phyloP scores from a whole-genome alignment of 768 basidiomycete genomes.

The Lactarius sanguifluus region DNA sequence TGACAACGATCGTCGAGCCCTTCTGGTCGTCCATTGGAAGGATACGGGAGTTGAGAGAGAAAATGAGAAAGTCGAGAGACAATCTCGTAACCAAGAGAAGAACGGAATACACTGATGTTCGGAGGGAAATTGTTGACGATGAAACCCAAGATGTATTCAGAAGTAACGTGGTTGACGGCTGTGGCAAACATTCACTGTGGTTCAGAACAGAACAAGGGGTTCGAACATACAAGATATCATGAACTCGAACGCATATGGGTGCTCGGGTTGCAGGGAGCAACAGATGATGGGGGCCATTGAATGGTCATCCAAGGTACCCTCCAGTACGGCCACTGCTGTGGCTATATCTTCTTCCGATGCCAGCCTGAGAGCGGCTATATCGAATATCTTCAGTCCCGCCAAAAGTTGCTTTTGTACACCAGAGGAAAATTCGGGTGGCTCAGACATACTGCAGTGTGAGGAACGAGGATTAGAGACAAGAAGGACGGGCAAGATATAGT shows the following conservation, averaged over 20 bases:
- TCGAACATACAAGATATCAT: slow-evolving; percentile 10
- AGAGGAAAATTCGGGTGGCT: not conserved
- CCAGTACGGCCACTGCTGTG: slow-evolving; percentile 12
- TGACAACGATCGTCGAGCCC: not conserved
- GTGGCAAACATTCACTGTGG: not conserved
- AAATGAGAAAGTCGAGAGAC: slow-evolving; percentile 11
- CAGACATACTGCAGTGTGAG: too few species aligned
- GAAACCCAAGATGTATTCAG: not conserved
- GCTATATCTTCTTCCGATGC: slow-evolving; percentile 6
- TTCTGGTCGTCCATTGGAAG: not conserved
- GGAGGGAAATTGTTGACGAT: not conserved
- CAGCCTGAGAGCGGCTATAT: slow-evolving; percentile 1
- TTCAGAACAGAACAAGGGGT: not conserved
- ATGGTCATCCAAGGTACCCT: slow-evolving; percentile 11
- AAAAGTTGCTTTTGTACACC: slow-evolving; percentile 10
- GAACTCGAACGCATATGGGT: slow-evolving; percentile 21
- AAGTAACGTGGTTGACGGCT: not conserved
- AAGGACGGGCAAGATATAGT: not conserved
- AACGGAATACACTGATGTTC: not conserved
- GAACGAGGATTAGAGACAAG: not conserved
- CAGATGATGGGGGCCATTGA: slow-evolving; percentile 14
- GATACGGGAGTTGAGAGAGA: slow-evolving; percentile 9
- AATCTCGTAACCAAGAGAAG: slow-evolving; percentile 8
- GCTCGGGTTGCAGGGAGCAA: not conserved
- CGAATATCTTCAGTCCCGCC: slow-evolving; percentile 14